phyloP scores from a whole-genome alignment of 2,329 filamentous ascomycete genomes.

The Pezicula rhizophila region DNA sequence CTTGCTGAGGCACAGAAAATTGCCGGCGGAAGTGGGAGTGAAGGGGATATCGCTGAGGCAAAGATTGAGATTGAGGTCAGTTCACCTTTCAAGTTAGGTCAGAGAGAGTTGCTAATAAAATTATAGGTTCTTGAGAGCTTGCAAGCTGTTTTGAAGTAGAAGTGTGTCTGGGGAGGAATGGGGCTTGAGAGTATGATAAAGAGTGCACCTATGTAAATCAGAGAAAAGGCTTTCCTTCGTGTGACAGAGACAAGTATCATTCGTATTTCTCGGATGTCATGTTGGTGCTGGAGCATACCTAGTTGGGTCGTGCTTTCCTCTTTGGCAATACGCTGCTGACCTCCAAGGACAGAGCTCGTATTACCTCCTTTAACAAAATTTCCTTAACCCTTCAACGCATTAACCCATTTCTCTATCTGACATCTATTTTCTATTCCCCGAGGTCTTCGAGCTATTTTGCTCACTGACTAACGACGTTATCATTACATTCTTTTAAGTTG shows the following conservation, averaged over 20 bases:
- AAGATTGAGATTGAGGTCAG: conserved; percentile 98
- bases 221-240: neutral
- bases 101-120: conserved; percentile 30
- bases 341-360: neutral
- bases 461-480: neutral
- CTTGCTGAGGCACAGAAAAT: conserved; percentile 96
- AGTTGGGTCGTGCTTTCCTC: conserved; percentile 7
- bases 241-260: conserved; percentile 1
- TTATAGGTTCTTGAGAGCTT: conserved; percentile 74
- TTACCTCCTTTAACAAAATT: neutral
- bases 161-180: conserved; percentile 4
- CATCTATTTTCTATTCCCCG: neutral
- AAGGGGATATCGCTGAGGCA: conserved; percentile 96
- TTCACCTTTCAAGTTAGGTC: conserved; percentile 2
- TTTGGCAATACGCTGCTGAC: neutral
- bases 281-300: neutral
- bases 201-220: conserved; percentile 27
- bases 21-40: conserved; percentile 80
- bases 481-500: neutral
- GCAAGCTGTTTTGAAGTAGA: conserved; percentile 74
- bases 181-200: conserved; percentile 20
- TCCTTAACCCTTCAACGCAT: too few species aligned
- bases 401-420: neutral
- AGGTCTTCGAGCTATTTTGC: neutral
- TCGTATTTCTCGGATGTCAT: neutral